Base-by-base conservation (phyloP, 176 grass and related monocot species). In the Oryza longistaminata region DNA sequence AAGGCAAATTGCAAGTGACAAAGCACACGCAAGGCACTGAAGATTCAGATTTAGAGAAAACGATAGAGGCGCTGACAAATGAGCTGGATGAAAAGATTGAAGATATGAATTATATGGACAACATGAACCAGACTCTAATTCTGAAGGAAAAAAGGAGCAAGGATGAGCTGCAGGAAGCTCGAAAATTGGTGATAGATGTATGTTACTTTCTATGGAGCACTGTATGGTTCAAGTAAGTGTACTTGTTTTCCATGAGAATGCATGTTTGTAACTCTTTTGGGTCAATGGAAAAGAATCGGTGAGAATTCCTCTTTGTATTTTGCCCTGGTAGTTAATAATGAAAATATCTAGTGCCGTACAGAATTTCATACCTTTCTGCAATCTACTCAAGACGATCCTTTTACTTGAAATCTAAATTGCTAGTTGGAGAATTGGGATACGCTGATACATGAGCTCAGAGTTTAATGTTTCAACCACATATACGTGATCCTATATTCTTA, bases 91-190 rank as follows among this genome's bases (percentile, higher is more conserved):
- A 91, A 8, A 93, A 97, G 84, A 84, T 97, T 2, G 82, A 87
- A 1, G 89, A 97, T 84, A 87, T 95, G 89, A 86, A 92, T 5
- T 33, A 82, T 45, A 48, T 76, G 53, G 91, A 93, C 25, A 71
- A 3, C 55, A 65, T 64, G 19, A 91, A 93, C 43, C 84, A 93
- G 80, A 8, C 9, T 58, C 71, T 97, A 61, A 85, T 93, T 50
- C 17, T 88, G 13, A 85, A 82, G 81, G 91, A 90, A 55, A 88
- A 65, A 0, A 90, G 64, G 72, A 43, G 22, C 73, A 92, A 87
- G 37, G 87, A 93, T 75, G 95, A 97, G 79, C 55, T 95, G 73
- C 68, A 91, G 76, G 87, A 95, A 80, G 93, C 93, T 82, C 82
- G 80, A 39, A 87, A 90, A 76, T 76, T 45, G 4, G 50, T 91